Base-by-base conservation (phyloP, 257 asterid species). In the Penstemon newberryi region DNA sequence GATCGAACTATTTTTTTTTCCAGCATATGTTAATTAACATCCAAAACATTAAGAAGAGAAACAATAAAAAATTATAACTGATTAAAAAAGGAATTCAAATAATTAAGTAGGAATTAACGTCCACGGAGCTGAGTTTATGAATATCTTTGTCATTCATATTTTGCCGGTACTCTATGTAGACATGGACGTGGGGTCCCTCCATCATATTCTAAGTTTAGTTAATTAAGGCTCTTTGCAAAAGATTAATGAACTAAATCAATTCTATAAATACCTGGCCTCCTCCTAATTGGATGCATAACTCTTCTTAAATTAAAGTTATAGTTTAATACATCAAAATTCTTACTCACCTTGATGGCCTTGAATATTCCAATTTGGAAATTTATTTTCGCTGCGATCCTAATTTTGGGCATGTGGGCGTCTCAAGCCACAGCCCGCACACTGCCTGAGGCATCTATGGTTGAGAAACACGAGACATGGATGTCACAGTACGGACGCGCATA, bases 91-190 rank as follows among this genome's bases (percentile, higher is more conserved):
- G 18, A 15, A 15, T 15, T 15, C 18, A 15, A 25, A 25, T 25
- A 1, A 25, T 25, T 25, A 25, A 1, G 33, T 25, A 25, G 8
- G 60, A 6, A 58, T 25, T 60, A 69, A 18, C 73, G 8, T 40
- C 56, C 47, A 72, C 69, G 69, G 58, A 67, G 44, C 40, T 19
- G 6, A 59, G 51, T 33, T 54, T 43, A 25, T 40, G 67, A 39
- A 25, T 60, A 46, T 66, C 57, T 10, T 37, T 41, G n/a, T 63
- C 71, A 56, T 50, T 13, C 38, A 11, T 60, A 38, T 13, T 66
- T 70, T 70, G 50, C 76, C 76, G 76, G 43, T 2, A 49, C 57
- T 50, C 75, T 59, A 15, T 15, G 18, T 15, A 15, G 18, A 15
- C 18, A 15, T 15, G 18, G 18, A 15, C 18, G 18, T 15, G 63